Evolutionary conservation across 2,329 filamentous ascomycete species (phyloP), one percentile per base, ranked within the genome.

Genomic region (Samsoniella hepiali): DNA sequence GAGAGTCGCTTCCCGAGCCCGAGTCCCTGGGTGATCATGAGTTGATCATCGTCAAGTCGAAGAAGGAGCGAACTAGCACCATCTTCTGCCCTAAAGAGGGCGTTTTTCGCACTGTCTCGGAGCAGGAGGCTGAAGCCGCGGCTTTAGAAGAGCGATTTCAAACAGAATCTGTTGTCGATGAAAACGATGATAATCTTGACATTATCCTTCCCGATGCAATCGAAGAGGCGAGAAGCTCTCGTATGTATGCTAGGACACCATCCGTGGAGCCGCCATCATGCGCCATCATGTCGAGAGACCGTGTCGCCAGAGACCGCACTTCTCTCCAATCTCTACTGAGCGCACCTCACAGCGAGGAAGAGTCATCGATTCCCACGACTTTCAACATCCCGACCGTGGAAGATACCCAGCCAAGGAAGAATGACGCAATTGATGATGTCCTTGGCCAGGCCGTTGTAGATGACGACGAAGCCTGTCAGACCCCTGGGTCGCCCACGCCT

Each of bases 51-150:
- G 65, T 72, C 44, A 75, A 69, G 65, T 71, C 74, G 11, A 76
- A 70, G 62, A 75, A 77, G 59, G 79, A 73, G 68, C 77, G 78
- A 67, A 82, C 72, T 32, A 83, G 79, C 69, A 84, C 82, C 44
- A 80, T 87, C 61, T 84, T 89, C 68, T 82, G 85, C 13, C 84
- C 87, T 5, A 81, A 82, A 22, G 81, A 88, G 69, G 88, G 86
- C 55, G 84, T 86, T 62, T 88, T 89, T 71, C 82, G 83, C 55
- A 85, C 85, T 2, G 75, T 87, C 51, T 84, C 85, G 1, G 80
- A 85, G 67, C 76, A 82, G 64, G 82, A 84, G 64, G 78, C 81
- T 11, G 82, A 84, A 64, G 78, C 81, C 9, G 77, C 79, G 22
- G 77, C 76, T 5, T 72, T 81, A 63, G 75, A 79, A 63, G 72